Percentiles rank a stretch among this genome's conserved stretches.
These are phyloP conservation scores for Chaetomium sp. DNA, from an alignment of 2,329 filamentous ascomycete genomes.

Conservation along the genomic window DNA sequence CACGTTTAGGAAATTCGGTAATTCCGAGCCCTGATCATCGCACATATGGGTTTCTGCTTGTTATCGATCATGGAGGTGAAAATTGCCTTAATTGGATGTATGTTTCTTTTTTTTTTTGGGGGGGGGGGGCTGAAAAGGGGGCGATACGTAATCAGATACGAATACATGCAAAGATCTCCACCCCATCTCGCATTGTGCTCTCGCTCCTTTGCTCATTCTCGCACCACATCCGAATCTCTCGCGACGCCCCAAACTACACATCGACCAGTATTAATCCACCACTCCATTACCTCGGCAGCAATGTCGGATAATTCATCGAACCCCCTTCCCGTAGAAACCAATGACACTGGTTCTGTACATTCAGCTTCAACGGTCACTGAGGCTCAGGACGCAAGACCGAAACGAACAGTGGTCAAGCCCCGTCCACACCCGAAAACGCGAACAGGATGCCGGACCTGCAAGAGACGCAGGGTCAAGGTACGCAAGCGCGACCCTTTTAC, in stretches of 20 bases:
- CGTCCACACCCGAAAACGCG: conserved; percentile 25
- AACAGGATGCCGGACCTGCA: conserved; percentile 32
- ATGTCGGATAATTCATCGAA: too few relatives aligned
- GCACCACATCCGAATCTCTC: neutral
- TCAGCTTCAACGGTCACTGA: neutral
- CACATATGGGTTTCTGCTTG: neutral
- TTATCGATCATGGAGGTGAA: neutral
- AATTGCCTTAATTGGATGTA: neutral
- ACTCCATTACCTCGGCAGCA: neutral
- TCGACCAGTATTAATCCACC: neutral
- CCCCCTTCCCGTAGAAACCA: too few relatives aligned
- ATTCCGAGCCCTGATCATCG: neutral
- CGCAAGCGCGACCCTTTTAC: neutral
- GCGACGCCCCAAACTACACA: neutral
- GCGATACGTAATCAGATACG: too few relatives aligned
- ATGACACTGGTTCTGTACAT: too few relatives aligned
- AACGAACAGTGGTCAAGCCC: neutral
- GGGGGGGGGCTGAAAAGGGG: too few relatives aligned
- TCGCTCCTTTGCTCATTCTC: neutral
- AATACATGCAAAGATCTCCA: neutral
- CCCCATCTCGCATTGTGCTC: neutral
- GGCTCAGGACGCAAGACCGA: neutral
- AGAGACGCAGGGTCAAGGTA: conserved; percentile 33
- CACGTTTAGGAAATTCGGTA: neutral
- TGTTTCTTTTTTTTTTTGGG: too few relatives aligned